These are phyloP conservation scores for Apiotrichum akiyoshidainum DNA, from an alignment of 1,284 basidiomycete genomes.

Conservation along the genomic window DNA sequence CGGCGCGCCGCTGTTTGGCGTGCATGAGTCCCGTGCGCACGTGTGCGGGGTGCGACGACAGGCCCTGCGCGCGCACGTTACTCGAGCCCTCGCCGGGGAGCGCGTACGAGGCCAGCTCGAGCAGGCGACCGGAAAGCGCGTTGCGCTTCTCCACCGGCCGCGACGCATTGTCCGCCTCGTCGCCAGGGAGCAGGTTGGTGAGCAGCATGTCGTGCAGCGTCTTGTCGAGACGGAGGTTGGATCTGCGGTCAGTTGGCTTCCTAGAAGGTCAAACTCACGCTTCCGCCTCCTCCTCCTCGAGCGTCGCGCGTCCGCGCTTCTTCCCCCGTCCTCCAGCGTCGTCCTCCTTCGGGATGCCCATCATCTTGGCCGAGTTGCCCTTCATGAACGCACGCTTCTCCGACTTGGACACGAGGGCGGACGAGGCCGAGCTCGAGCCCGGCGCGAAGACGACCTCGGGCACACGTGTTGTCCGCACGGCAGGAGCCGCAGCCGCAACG, in stretches of 20 bases:
- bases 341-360: conserved; percentile 36
- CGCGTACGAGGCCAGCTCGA: conserved; percentile 43
- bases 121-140: conserved; percentile 38
- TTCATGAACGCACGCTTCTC: conserved; percentile 46
- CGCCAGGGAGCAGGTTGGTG: conserved; percentile 41
- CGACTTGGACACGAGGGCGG: conserved; percentile 28
- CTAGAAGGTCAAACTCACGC: conserved; percentile 24
- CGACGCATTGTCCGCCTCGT: conserved; percentile 24
- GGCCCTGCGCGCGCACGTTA: conserved; percentile 12
- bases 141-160: conserved; percentile 49
- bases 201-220: conserved; percentile 50
- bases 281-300: conserved; percentile 34
- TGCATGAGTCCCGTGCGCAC: conserved; percentile 44
- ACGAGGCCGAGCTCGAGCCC: not conserved
- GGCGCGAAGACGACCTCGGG: conserved; percentile 47
- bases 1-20: conserved; percentile 32
- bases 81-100: conserved; percentile 41
- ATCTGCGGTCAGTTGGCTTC: conserved; percentile 18
- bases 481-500: not conserved
- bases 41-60: conserved; percentile 39
- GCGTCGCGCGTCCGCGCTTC: conserved; percentile 24
- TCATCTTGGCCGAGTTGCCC: conserved; percentile 49
- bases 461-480: conserved; percentile 11
- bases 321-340: conserved; percentile 16
- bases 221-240: conserved; percentile 47